Conservation (phyloP, 192 early-diverging fungal species). For the Backusella circina region DNA sequence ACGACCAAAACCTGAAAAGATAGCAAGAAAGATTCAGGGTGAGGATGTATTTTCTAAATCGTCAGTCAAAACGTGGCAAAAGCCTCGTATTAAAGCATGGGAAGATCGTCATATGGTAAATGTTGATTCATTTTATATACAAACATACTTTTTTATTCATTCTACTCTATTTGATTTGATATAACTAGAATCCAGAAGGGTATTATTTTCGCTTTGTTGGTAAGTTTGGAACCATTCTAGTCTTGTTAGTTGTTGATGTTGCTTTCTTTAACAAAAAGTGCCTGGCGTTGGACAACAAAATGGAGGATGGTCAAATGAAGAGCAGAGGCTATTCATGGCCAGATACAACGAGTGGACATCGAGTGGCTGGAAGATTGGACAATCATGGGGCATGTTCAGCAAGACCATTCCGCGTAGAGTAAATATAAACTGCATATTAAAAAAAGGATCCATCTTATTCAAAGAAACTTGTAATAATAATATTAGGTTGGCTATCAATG, state of each 20-base stretch:
- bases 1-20: neutral
- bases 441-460: neutral
- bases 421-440: neutral
- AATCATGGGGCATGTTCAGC: constrained; percentile 56
- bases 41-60: constrained; percentile 43
- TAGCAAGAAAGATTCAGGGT: constrained; percentile 1
- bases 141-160: neutral
- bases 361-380: constrained; percentile 43
- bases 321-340: constrained; percentile 44
- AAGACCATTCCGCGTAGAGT: constrained; percentile 45
- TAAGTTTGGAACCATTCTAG: constrained; percentile 6
- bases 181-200: constrained; percentile 40
- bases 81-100: constrained; percentile 49
- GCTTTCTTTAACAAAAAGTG: constrained; percentile 18
- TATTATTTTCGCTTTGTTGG: constrained; percentile 57
- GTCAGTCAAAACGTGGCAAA: constrained; percentile 42
- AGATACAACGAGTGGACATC: constrained; percentile 47
- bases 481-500: constrained; percentile 52
- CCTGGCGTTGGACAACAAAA: constrained; percentile 53
- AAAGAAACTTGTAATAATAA: neutral
- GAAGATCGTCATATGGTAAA: constrained; percentile 18
- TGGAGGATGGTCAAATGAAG: constrained; percentile 42
- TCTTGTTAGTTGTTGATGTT: too few species aligned
- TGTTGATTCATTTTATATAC: neutral
- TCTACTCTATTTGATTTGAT: too few species aligned